phyloP scores from a whole-genome alignment of 1,139 yeast species.

The Yamadazyma conglobata region DNA sequence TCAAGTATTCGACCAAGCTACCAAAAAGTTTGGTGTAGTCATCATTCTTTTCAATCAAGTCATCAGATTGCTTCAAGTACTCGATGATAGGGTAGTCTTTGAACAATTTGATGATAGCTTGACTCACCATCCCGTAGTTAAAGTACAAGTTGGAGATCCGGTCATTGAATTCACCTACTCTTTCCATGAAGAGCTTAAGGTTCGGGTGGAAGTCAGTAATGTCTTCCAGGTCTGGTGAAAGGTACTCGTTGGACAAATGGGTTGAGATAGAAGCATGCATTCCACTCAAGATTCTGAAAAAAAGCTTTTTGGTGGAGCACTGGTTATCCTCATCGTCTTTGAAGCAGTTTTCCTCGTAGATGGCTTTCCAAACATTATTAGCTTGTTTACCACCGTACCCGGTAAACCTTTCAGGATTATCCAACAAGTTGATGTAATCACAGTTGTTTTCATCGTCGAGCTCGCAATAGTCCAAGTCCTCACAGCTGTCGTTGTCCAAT shows the following conservation, averaged over 20 bases:
- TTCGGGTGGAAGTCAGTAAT: constrained; percentile 84
- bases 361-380: constrained; percentile 88
- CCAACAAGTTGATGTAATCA: constrained; percentile 79
- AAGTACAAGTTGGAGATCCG: constrained; percentile 86
- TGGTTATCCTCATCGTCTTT: constrained; percentile 35
- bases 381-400: constrained; percentile 95
- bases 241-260: constrained; percentile 83
- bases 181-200: constrained; percentile 73
- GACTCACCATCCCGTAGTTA: constrained; percentile 84
- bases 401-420: constrained; percentile 94
- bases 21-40: constrained; percentile 35
- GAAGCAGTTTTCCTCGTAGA: constrained; percentile 90
- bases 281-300: constrained; percentile 84
- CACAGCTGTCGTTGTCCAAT: constrained; percentile 18
- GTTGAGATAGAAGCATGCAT: constrained; percentile 96
- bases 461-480: constrained; percentile 52
- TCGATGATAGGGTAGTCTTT: constrained; percentile 19
- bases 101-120: constrained; percentile 68
- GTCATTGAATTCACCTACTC: constrained; percentile 89
- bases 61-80: constrained; percentile 13
- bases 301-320: constrained; percentile 82
- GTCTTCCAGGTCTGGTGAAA: constrained; percentile 67
- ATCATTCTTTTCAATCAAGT: constrained; percentile 25
- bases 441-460: constrained; percentile 61
- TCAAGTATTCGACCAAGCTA: constrained; percentile 14